Conservation (phyloP, 2,329 filamentous ascomycete genomes). For the Dothiorella sarmentorum region DNA sequence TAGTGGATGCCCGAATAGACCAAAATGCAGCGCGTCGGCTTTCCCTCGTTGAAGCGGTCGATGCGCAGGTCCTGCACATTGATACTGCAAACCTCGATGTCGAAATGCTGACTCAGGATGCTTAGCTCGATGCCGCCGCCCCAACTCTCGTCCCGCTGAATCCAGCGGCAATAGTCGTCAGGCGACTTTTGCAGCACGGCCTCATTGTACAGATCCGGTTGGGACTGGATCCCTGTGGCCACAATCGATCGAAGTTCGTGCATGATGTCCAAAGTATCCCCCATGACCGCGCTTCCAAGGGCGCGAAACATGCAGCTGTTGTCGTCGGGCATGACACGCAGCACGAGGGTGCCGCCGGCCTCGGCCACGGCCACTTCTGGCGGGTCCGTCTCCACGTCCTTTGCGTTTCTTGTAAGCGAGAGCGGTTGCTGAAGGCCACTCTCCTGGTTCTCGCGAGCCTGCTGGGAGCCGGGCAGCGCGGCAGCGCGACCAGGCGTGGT, state of each 20-base stretch:
- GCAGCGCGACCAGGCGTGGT: conserved; percentile 23
- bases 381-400: conserved; percentile 52
- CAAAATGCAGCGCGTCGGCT: conserved; percentile 67
- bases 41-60: conserved; percentile 75
- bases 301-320: conserved; percentile 94
- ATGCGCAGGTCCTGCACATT: conserved; percentile 69
- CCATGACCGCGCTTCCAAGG: conserved; percentile 74
- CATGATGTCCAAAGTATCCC: conserved; percentile 60
- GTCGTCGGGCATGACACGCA: conserved; percentile 95
- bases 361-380: conserved; percentile 59
- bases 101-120: conserved; percentile 80
- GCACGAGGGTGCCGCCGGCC: conserved; percentile 58
- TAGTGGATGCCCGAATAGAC: conserved; percentile 94
- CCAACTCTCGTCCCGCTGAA: conserved; percentile 78
- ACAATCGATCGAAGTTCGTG: conserved; percentile 72
- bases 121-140: conserved; percentile 87
- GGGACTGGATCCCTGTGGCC: conserved; percentile 70
- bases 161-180: conserved; percentile 75
- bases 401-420: conserved; percentile 43
- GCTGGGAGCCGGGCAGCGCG: conserved; percentile 24
- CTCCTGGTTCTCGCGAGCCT: conserved; percentile 3
- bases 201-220: conserved; percentile 69
- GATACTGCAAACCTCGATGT: conserved; percentile 79
- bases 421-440: conserved; percentile 29
- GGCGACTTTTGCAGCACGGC: conserved; percentile 70